Evolutionary conservation across 805 yeast genomes (phyloP), one percentile per base, ranked within the genome.

Genomic region (Kazachstania africana): DNA sequence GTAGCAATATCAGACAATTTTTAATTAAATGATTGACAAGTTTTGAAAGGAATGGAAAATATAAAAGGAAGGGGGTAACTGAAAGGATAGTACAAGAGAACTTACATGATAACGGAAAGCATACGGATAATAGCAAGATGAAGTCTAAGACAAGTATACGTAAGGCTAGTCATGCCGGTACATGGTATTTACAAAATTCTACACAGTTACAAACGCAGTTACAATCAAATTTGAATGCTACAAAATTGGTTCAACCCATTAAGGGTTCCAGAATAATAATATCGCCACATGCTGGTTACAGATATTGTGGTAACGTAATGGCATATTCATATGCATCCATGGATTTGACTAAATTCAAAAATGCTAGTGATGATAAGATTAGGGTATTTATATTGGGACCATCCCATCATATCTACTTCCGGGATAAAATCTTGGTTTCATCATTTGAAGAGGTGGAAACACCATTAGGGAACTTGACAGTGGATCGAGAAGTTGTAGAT

Each of bases 311-410:
- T 0, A 56, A 61, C 5, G 72, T 82, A 0, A 65, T 88, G 43
- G 91, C 87, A 0, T 75, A 80, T 48, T 71, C 94, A 0, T 88
- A 81, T 45, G 66, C 66, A 2, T 68, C 74, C 0, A 70, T 88
- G 68, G 94, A 82, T 46, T 53, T 74, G 13, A 26, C 16, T 12
- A 13, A 18, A 6, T 15, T 10, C 13, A 15, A 24, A 6, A 4
- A 8, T 6, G 6, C 16, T 17, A 3, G 8, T 19, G 14, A 26
- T 5, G 26, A 26, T 17, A 60, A 67, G 13, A 66, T 72, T 42
- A 62, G 88, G 13, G 70, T 91, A 1, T 81, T 91, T 42, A 62
- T 91, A 1, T 52, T 91, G 50, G 96, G 97, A 0, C 98, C 98
- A 1, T 80, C 95, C 0, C 98, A 91, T 51, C 94, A 82, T 53